phyloP scores from a whole-genome alignment of 352 stramenopile species.

The Pythium coloratum region DNA sequence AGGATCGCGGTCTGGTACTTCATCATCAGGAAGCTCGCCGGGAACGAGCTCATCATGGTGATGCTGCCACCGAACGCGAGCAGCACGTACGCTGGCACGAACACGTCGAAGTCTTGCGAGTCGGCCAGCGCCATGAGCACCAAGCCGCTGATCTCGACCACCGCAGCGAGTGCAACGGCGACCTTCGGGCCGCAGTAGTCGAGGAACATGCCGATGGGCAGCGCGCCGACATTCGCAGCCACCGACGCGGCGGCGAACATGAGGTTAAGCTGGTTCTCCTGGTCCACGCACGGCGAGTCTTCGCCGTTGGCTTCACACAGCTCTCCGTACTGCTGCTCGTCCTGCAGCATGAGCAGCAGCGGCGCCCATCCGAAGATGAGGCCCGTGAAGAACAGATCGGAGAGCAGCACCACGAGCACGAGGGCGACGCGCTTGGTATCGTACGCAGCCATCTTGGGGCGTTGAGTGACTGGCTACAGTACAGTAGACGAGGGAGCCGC shows the following conservation, averaged over 20 bases:
- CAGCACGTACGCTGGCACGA: conserved; percentile 43
- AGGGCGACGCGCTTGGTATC: conserved; percentile 43
- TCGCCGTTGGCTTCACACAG: conserved; percentile 45
- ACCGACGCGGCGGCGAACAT: conserved; percentile 83
- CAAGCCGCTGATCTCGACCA: conserved; percentile 70
- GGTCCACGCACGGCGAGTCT: conserved; percentile 48
- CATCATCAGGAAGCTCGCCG: conserved; percentile 41
- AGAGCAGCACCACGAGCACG: conserved; percentile 64
- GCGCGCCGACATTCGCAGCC: conserved; percentile 69
- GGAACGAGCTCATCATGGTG: conserved; percentile 56
- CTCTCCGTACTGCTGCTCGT: conserved; percentile 82
- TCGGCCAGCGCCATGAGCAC: conserved; percentile 74
- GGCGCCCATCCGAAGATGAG: conserved; percentile 87
- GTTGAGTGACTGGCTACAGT: background rate
- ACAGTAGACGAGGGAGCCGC: background rate
- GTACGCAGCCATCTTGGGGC: conserved; percentile 9
- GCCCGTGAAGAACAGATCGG: conserved; percentile 84
- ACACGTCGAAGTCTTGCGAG: conserved; percentile 49
- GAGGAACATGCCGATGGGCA: conserved; percentile 81
- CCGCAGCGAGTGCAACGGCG: conserved; percentile 40
- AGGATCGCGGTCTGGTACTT: conserved; percentile 44
- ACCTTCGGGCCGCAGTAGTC: conserved; percentile 64
- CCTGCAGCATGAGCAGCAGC: conserved; percentile 78
- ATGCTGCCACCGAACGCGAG: conserved; percentile 40
- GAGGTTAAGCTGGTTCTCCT: conserved; percentile 88